phyloP scores from a whole-genome alignment of 306 rosid genomes.

The Bauhinia variegata region DNA sequence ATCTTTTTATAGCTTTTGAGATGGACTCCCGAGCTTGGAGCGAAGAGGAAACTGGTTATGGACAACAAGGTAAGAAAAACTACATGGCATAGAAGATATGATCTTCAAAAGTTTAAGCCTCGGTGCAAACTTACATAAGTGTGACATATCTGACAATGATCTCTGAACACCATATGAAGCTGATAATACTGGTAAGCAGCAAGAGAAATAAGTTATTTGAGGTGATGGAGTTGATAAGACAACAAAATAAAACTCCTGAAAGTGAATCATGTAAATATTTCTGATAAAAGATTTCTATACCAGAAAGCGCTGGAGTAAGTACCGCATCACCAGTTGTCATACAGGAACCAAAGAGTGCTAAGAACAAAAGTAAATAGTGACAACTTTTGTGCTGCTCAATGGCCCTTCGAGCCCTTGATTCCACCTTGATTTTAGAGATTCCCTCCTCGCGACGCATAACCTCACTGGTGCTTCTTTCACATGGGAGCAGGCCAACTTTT shows the following conservation, averaged over 20 bases:
- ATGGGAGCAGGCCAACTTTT: conserved; percentile 75
- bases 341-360: conserved; percentile 80
- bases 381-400: conserved; percentile 62
- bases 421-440: conserved; percentile 46
- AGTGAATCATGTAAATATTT: conserved; percentile 9
- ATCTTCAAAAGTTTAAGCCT: background rate
- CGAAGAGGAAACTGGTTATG: conserved; percentile 55
- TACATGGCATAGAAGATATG: conserved; percentile 4
- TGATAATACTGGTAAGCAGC: conserved; percentile 51
- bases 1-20: conserved; percentile 47
- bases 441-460: conserved; percentile 48
- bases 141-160: conserved; percentile 51
- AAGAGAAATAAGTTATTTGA: background rate
- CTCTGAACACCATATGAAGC: conserved; percentile 75
- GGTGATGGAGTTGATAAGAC: background rate
- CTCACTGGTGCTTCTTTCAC: conserved; percentile 54
- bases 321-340: conserved; percentile 76
- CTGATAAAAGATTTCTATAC: conserved; percentile 35
- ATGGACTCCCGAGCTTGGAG: conserved; percentile 32
- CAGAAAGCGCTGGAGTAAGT: conserved; percentile 86
- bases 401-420: conserved; percentile 67
- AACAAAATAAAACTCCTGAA: background rate
- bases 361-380: conserved; percentile 66
- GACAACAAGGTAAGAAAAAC: conserved; percentile 36
- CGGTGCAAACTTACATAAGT: conserved; percentile 46